Evolutionary conservation across 2,329 filamentous ascomycete genomes (phyloP).

Genomic region (Ploettnerulaceae sp.): DNA sequence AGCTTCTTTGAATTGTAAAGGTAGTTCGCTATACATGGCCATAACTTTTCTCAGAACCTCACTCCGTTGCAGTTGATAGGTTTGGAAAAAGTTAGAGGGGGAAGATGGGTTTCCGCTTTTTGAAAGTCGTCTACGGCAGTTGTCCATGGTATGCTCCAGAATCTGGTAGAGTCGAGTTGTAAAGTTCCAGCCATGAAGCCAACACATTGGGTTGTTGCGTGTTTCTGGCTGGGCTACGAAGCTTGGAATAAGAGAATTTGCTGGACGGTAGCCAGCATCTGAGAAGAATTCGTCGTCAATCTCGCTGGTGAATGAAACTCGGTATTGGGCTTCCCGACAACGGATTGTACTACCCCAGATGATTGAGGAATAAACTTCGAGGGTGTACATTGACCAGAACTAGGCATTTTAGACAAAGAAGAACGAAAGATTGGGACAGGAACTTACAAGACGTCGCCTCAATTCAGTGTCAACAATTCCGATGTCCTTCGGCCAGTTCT

Average conservation of each 20-base stretch:
- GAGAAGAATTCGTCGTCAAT: constrained; percentile 40
- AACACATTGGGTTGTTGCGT: constrained; percentile 34
- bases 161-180: constrained; percentile 52
- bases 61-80: constrained; percentile 10
- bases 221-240: not conserved
- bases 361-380: not conserved
- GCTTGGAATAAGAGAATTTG: not conserved
- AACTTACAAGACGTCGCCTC: constrained; percentile 41
- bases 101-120: constrained; percentile 5
- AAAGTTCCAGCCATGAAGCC: constrained; percentile 55
- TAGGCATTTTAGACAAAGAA: constrained; percentile 17
- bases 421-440: not conserved
- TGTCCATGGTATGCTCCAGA: constrained; percentile 43
- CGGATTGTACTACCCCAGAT: not conserved
- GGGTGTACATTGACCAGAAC: constrained; percentile 46
- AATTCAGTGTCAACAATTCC: constrained; percentile 44
- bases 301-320: not conserved
- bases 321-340: not conserved
- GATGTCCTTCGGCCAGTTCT: constrained; percentile 45
- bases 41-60: constrained; percentile 20
- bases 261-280: constrained; percentile 22
- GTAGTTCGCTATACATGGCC: constrained; percentile 18
- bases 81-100: constrained; percentile 9
- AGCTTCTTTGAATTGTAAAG: constrained; percentile 19
- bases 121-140: constrained; percentile 15